These are phyloP conservation scores for Exophiala sp. DNA, from an alignment of 2,329 filamentous ascomycete species.

Conservation along the genomic window DNA sequence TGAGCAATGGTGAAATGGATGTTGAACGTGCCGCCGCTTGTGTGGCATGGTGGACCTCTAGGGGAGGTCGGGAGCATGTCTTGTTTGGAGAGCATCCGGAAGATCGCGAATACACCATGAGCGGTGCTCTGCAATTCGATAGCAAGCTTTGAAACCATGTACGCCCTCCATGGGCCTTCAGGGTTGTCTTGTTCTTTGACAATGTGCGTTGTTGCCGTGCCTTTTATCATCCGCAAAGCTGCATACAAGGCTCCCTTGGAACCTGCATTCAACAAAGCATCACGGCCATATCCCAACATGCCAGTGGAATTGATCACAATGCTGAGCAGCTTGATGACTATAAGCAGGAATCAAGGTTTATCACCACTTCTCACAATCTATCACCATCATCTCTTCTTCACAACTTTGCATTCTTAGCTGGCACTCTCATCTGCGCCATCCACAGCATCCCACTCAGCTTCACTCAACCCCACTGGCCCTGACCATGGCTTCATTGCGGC, in stretches of 20 bases:
- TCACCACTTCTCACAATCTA: constrained; percentile 2
- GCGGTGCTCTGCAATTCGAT: constrained; percentile 45
- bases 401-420: background rate
- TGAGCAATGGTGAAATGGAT: constrained; percentile 80
- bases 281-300: background rate
- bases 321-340: background rate
- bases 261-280: constrained; percentile 3
- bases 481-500: constrained; percentile 18
- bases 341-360: background rate
- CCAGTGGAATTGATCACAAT: background rate
- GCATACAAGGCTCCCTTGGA: background rate
- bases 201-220: background rate
- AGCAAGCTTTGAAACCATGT: constrained; percentile 45
- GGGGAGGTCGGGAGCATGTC: constrained; percentile 54
- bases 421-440: background rate
- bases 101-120: constrained; percentile 46
- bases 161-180: background rate
- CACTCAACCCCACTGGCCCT: background rate
- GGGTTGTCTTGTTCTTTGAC: background rate
- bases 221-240: background rate
- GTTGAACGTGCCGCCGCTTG: constrained; percentile 72
- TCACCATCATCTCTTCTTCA: background rate
- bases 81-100: constrained; percentile 41
- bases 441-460: background rate
- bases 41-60: constrained; percentile 77